Percentiles rank a stretch among this genome's conserved stretches.
These are phyloP conservation scores for Ormosia emarginata DNA, from an alignment of 306 rosid genomes.

Conservation along the genomic window DNA sequence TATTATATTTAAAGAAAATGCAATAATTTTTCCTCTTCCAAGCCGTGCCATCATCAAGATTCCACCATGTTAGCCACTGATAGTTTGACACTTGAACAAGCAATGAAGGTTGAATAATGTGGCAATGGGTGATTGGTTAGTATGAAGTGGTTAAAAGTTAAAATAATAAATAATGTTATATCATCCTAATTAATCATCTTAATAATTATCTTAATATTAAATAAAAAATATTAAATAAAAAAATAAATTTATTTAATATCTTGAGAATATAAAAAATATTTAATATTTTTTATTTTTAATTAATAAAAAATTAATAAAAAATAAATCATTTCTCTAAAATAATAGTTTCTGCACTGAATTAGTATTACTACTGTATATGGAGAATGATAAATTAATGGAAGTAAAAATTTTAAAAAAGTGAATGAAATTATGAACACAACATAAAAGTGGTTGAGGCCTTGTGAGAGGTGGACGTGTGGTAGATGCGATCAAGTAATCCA, in stretches of 20 bases:
- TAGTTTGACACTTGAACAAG: not conserved
- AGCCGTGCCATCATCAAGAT: not conserved
- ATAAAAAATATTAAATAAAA: too few species aligned
- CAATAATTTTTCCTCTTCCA: not conserved
- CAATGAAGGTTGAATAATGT: not conserved
- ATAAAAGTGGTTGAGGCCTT: not conserved
- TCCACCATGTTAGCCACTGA: not conserved
- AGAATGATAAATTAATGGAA: not conserved
- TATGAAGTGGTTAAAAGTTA: not conserved
- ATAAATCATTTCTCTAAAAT: not conserved
- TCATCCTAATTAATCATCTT: too few species aligned
- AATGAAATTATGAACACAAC: not conserved
- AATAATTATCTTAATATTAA: too few species aligned
- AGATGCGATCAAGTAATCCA: constrained; percentile 16
- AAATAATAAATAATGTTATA: too few species aligned
- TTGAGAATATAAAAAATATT: too few species aligned
- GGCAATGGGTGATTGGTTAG: not conserved
- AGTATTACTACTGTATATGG: not conserved
- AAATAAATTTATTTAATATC: too few species aligned
- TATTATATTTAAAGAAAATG: too few species aligned
- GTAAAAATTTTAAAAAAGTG: not conserved
- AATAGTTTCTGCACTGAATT: not conserved
- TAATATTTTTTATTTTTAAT: too few species aligned
- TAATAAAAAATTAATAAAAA: too few species aligned
- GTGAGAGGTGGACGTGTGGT: not conserved